Evolutionary conservation across 768 basidiomycete species (phyloP).

Genomic region (Trametes gibbosa): DNA sequence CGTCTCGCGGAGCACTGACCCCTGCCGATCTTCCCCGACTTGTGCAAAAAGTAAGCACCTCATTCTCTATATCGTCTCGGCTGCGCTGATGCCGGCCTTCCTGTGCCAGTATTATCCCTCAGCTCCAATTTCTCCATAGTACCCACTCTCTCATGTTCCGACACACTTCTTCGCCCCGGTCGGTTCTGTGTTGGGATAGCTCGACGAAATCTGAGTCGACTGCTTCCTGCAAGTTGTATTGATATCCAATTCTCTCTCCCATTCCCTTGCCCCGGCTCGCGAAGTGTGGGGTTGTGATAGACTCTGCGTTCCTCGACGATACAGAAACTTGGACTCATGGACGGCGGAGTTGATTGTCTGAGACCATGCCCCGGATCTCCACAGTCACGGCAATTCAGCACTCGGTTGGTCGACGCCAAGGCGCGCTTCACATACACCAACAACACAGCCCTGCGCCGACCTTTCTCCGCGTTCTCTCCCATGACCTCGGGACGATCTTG

Average conservation of each 20-base stretch:
- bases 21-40: not conserved
- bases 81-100: not conserved
- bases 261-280: not conserved
- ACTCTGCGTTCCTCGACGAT: not conserved
- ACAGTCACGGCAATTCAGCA: not conserved
- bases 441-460: conserved; percentile 4
- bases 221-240: not conserved
- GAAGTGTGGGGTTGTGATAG: conserved; percentile 13
- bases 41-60: not conserved
- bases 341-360: not conserved
- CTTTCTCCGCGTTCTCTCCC: conserved; percentile 6
- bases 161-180: not conserved
- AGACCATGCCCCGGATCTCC: not conserved
- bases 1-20: not conserved
- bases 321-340: not conserved
- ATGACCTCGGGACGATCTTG: conserved; percentile 14
- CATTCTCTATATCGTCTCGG: not conserved
- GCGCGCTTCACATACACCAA: not conserved
- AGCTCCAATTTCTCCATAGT: not conserved
- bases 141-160: not conserved
- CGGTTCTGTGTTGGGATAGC: not conserved
- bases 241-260: too few relatives aligned
- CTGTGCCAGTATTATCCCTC: not conserved
- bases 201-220: not conserved
- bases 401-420: conserved; percentile 4